These are phyloP conservation scores for Rehmannia glutinosa DNA, from an alignment of 257 asterid genomes.

Conservation along the genomic window DNA sequence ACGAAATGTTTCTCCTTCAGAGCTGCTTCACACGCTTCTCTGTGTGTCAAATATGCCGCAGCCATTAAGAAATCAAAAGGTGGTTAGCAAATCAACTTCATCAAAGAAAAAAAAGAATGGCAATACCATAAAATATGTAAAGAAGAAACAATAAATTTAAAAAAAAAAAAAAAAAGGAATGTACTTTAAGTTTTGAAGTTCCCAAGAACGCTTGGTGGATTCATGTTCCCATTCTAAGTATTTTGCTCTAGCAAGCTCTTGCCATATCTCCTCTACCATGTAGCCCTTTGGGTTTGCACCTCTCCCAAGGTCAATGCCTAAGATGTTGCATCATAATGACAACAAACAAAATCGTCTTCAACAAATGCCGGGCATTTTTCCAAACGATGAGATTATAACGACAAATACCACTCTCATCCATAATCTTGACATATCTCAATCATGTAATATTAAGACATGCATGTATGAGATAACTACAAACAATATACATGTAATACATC, in stretches of 20 bases:
- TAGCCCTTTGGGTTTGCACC: conserved; percentile 60
- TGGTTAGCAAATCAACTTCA: not conserved
- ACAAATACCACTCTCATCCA: not conserved
- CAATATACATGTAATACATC: not conserved
- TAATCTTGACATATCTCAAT: conserved; percentile 10
- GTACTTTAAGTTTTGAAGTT: conserved; percentile 67
- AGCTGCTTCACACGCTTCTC: conserved; percentile 73
- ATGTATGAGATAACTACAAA: not conserved
- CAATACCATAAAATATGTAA: not conserved
- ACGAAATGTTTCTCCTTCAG: conserved; percentile 53
- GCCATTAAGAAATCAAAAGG: conserved; percentile 11
- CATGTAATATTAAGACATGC: not conserved
- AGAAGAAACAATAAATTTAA: not conserved
- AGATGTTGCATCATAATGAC: conserved; percentile 6
- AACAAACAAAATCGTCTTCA: conserved; percentile 6
- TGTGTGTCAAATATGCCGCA: conserved; percentile 23
- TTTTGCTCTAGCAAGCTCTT: conserved; percentile 83
- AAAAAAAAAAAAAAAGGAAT: not conserved
- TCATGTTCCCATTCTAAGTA: conserved; percentile 76
- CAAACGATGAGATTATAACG: no score
- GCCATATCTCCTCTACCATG: conserved; percentile 97
- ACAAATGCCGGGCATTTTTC: no score
- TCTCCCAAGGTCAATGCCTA: conserved; percentile 85
- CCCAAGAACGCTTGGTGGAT: conserved; percentile 66
- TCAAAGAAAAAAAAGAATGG: not conserved